Evolutionary conservation across 2,329 filamentous ascomycete genomes (phyloP), one percentile per base, ranked within the genome.

Genomic region (Trichoderma sp.): DNA sequence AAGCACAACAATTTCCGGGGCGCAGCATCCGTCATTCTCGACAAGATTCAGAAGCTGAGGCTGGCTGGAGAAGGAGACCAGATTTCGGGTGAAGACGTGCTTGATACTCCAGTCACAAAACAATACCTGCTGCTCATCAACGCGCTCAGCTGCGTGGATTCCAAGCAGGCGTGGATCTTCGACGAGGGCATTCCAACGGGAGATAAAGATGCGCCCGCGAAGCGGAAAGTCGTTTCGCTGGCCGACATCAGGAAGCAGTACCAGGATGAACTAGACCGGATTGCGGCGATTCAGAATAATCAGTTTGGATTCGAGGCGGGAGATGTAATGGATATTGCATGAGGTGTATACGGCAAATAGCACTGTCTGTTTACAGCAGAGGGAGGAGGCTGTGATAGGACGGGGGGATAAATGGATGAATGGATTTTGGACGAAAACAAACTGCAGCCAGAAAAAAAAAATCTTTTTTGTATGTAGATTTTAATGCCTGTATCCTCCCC

Each of bases 51-150:
- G 73, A 88, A 87, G 77, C 82, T 91, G 18, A 84, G 85, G 70
- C 81, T 83, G 30, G 83, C 86, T 0, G 86, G 87, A 28, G 86
- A 89, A 71, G 87, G 86, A 3, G 86, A 90, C 70, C 84, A 83
- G 70, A 79, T 86, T n/a, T 74, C 81, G 1, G 81, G 82, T 4
- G 85, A 85, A 21, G 88, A 90, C 70, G 83, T 84, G 4, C 81
- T 89, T 13, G 88, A 90, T 73, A 90, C 88, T 0, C 84, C 85
- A 0, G 85, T 92, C 37, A 89, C 90, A 58, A 88, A 91, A 73
- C 91, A 93, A 75, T 96, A 97, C 75, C 83, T 98, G n/a, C 86
- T 94, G 70, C 86, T 99, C 55, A 97, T 99, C 82, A 99, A 99
- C 77, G 90, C 93, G 1, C 84, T 99, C 70, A 93, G 91, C 72